Base-by-base conservation (phyloP, 805 yeast species). In the Candida chauliodis region DNA sequence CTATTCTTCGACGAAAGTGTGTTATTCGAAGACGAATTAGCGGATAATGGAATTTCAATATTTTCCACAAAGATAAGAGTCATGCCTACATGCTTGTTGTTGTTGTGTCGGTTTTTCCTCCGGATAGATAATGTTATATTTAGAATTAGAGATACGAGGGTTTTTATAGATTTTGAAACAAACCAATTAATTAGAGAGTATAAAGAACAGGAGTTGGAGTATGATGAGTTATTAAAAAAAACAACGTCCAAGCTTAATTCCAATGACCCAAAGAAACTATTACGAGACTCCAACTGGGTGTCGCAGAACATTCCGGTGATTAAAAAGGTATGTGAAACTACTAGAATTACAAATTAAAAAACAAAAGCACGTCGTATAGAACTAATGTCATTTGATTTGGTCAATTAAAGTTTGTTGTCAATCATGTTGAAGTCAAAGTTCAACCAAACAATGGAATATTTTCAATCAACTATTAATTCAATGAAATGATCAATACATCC, bases 11-110 rank as follows among this genome's bases (percentile, higher is more conserved):
- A 89, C 55, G 97, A 91, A 50, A 78, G 88, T 68, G 78, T 86
- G 5, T 65, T 93, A 22, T 93, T 77, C 56, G 99, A 93, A 56
- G 99, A 93, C 54, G 99, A 93, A 57, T 68, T 93, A 39, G 98
- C 95, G 3, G 99, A 93, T 58, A 93, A 91, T 58, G 99, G 99
- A 6, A 84, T 88, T 13, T 78, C 95, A 0, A 75, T 86, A 38
- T 62, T 86, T 38, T 78, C 79, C 37, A 79, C 81, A 24, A 90
- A 90, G 58, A 76, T 93, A 15, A 66, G 99, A 45, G 96, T 89
- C 3, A 93, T 93, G 97, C 80, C 80, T 5, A 75, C 81, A 36
- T 76, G 96, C 43, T 55, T 93, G 47, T 63, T 93, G 26, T 50
- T 91, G 23, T 66, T 93, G 32, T 77, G 81, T 35, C 71, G 98